A percentile compares a stretch with the other conserved stretches of the same genome.
Conservation (phyloP, 148 eudicot genomes). For the Camellia japonica region DNA sequence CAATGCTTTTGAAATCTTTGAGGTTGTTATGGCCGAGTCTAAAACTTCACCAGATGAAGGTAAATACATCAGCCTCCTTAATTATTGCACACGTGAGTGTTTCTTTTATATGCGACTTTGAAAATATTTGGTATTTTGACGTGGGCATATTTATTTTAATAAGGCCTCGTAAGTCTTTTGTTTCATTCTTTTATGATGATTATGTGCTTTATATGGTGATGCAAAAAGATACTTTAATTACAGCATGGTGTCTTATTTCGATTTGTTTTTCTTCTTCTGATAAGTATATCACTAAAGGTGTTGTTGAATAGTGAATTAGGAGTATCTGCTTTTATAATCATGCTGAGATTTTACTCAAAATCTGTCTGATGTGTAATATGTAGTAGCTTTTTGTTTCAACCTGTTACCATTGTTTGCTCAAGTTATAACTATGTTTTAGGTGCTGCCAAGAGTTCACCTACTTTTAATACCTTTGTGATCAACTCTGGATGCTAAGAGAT, state of each 20-base stretch:
- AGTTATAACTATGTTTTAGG: background rate
- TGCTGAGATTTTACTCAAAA: background rate
- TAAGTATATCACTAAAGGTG: background rate
- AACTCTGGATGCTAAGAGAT: background rate
- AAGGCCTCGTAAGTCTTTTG: too few species aligned
- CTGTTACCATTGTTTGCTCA: background rate
- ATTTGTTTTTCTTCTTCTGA: background rate
- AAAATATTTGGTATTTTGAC: background rate
- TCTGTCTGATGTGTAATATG: background rate
- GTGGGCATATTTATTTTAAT: background rate
- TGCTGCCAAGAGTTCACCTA: background rate
- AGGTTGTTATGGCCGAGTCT: conserved; percentile 69
- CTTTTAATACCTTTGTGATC: background rate
- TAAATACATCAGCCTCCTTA: conserved; percentile 23
- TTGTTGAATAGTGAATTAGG: background rate
- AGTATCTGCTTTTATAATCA: background rate
- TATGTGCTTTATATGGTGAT: background rate
- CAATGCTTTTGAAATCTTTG: conserved; percentile 81
- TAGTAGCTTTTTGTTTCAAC: background rate
- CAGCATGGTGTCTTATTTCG: background rate
- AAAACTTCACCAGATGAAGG: conserved; percentile 77
- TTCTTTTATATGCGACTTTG: background rate
- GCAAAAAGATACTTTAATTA: background rate
- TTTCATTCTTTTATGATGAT: background rate
- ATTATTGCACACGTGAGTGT: background rate